Evolutionary conservation across 2,329 filamentous ascomycete species (phyloP).

Genomic region (Setomelanomma holmii): DNA sequence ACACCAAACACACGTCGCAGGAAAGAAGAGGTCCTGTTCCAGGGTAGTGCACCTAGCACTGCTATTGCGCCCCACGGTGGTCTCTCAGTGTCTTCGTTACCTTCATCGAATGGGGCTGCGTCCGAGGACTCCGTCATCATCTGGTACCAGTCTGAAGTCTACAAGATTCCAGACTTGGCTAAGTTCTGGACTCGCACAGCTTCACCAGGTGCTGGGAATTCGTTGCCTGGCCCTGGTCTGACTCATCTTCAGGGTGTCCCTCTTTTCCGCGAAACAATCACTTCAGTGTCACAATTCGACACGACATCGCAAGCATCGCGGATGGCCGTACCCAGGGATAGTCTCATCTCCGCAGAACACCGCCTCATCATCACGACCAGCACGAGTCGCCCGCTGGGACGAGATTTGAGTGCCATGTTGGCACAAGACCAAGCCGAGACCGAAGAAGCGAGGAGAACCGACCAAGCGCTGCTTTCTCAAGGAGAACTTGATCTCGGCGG

Average conservation of each 20-base stretch:
- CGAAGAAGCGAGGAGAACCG: conserved; percentile 38
- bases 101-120: conserved; percentile 37
- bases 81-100: conserved; percentile 49
- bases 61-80: conserved; percentile 50
- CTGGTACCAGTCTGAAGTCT: conserved; percentile 55
- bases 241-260: conserved; percentile 51
- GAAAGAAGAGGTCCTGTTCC: conserved; percentile 55
- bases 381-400: conserved; percentile 39
- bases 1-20: conserved; percentile 59
- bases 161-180: conserved; percentile 54
- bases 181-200: conserved; percentile 55
- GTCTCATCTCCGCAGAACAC: conserved; percentile 54
- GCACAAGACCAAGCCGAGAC: conserved; percentile 39
- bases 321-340: conserved; percentile 54
- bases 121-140: conserved; percentile 55
- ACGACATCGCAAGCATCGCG: conserved; percentile 47
- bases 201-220: conserved; percentile 40
- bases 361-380: conserved; percentile 52
- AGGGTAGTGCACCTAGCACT: conserved; percentile 44
- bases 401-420: conserved; percentile 37
- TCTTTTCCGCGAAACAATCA: conserved; percentile 52
- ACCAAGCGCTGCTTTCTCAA: conserved; percentile 53
- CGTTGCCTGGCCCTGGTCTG: conserved; percentile 51
- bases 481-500: conserved; percentile 57
- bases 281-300: conserved; percentile 53